phyloP scores from a whole-genome alignment of 2,329 filamentous ascomycete species.

The Aspergillus melleus region DNA sequence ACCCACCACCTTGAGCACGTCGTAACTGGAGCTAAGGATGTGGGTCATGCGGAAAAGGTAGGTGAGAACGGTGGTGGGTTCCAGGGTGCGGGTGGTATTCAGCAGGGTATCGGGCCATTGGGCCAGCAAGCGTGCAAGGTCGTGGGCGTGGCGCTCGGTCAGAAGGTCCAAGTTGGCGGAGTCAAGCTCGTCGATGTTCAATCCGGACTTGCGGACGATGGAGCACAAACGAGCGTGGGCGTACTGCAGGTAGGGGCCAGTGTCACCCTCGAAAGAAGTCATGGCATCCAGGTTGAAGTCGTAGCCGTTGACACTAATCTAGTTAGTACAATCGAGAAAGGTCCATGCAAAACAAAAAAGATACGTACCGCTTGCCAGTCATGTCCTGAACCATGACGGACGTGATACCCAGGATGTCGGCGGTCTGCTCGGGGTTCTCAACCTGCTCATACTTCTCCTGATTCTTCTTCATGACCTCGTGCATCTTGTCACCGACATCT shows the following conservation, averaged over 20 bases:
- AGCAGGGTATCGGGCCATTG: constrained; percentile 66
- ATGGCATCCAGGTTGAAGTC: constrained; percentile 66
- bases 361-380: constrained; percentile 78
- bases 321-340: constrained; percentile 49
- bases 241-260: constrained; percentile 66
- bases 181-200: constrained; percentile 49
- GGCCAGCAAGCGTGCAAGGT: constrained; percentile 61
- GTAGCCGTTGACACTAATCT: constrained; percentile 59
- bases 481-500: constrained; percentile 91
- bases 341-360: constrained; percentile 23
- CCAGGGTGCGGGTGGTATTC: constrained; percentile 65
- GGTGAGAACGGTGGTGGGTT: constrained; percentile 64
- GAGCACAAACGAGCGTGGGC: constrained; percentile 61
- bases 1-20: constrained; percentile 62
- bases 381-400: constrained; percentile 98
- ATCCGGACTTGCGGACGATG: constrained; percentile 58
- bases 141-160: constrained; percentile 61
- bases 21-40: constrained; percentile 61
- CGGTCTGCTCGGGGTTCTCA: constrained; percentile 74
- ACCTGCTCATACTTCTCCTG: constrained; percentile 87
- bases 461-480: constrained; percentile 94
- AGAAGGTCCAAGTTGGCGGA: constrained; percentile 61
- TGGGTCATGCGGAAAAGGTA: constrained; percentile 70
- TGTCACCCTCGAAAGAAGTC: constrained; percentile 67
- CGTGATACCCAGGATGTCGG: constrained; percentile 88